Conservation (phyloP, 352 stramenopile genomes). For the Thraustochytrium striatum region DNA sequence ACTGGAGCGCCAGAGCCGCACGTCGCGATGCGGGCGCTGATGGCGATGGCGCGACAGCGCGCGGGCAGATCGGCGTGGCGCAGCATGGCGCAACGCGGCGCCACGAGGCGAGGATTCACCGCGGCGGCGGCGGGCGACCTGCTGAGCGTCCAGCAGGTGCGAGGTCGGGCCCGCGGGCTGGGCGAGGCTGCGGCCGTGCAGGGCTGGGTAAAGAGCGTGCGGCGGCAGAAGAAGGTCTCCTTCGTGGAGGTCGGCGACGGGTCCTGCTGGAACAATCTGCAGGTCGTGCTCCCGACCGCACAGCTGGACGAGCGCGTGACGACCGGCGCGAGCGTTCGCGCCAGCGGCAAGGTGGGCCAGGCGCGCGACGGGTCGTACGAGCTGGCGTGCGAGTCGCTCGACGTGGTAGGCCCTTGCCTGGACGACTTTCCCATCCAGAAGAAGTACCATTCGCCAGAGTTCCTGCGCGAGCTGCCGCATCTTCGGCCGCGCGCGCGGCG, state of each 20-base stretch:
- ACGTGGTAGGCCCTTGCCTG: conserved; percentile 85
- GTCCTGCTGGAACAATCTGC: conserved; percentile 9
- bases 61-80: neutral
- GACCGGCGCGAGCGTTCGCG: conserved; percentile 15
- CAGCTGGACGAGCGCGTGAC: neutral
- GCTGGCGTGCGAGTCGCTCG: conserved; percentile 71
- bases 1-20: neutral
- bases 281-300: conserved; percentile 11
- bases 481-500: conserved; percentile 93
- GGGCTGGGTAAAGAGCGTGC: conserved; percentile 50
- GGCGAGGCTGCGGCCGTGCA: neutral
- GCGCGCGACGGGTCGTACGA: conserved; percentile 57
- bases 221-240: conserved; percentile 45
- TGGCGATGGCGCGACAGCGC: neutral
- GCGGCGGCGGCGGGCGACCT: neutral
- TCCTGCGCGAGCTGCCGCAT: conserved; percentile 91
- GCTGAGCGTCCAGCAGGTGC: neutral
- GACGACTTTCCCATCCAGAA: conserved; percentile 93
- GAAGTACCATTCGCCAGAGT: conserved; percentile 96
- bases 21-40: neutral
- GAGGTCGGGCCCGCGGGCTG: neutral
- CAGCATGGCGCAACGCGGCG: too few relatives aligned
- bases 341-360: neutral
- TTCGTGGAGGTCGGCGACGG: conserved; percentile 49
- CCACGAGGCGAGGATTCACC: too few relatives aligned